Conservation (phyloP, 2,329 filamentous ascomycete genomes). For the Colletotrichum coccodes region DNA sequence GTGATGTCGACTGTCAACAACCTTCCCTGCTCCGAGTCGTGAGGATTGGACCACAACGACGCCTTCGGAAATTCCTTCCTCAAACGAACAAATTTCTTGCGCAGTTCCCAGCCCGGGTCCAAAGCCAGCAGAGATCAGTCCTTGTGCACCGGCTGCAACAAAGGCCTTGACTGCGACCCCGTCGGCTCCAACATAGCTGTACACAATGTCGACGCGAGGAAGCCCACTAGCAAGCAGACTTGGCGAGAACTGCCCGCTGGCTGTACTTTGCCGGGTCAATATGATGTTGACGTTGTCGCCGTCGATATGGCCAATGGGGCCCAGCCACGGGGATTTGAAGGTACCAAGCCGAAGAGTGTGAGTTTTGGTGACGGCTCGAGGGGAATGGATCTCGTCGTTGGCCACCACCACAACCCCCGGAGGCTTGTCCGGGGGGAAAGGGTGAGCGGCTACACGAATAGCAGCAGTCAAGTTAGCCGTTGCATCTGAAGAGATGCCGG, state of each 20-base stretch:
- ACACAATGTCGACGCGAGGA: constrained; percentile 17
- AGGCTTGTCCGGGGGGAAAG: background rate
- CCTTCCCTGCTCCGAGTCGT: background rate
- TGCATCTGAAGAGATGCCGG: constrained; percentile 15
- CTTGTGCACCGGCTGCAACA: background rate
- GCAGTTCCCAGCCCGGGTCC: constrained; percentile 5
- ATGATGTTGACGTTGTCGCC: background rate
- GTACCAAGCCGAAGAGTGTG: constrained; percentile 16
- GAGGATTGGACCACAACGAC: constrained; percentile 11
- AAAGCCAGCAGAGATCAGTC: constrained; percentile 9
- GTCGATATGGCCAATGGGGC: background rate
- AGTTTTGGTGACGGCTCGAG: constrained; percentile 11
- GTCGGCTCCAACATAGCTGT: constrained; percentile 10
- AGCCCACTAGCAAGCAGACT: background rate
- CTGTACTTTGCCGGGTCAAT: background rate
- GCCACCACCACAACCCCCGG: constrained; percentile 9
- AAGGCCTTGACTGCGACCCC: background rate
- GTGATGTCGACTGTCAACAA: constrained; percentile 14
- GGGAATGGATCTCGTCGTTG: constrained; percentile 19
- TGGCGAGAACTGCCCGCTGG: background rate
- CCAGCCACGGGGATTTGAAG: constrained; percentile 4
- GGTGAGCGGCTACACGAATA: constrained; percentile 7
- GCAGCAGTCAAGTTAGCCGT: constrained; percentile 13
- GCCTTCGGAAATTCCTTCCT: background rate
- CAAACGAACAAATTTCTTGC: background rate